Base-by-base conservation (phyloP, 176 grass and related monocot species). In the Typha latifolia region DNA sequence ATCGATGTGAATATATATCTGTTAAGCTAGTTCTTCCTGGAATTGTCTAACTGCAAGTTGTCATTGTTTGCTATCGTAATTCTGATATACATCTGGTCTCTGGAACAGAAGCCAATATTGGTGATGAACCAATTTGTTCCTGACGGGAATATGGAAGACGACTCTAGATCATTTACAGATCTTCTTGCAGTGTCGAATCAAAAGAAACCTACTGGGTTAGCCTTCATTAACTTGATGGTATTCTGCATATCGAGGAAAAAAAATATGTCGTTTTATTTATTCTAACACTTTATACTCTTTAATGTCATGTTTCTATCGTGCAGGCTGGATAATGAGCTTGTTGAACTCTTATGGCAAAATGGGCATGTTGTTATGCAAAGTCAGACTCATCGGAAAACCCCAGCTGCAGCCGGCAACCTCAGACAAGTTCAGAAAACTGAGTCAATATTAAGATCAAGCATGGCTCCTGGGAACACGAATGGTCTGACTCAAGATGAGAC, bases 341-440 rank as follows among this genome's bases (percentile, higher is more conserved):
- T 94, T 34, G 95, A 99, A 67, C 71, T 99, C 6, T 32, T 99
- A 23, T 99, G 95, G 95, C 84, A 87, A 73, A 77, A 99, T 57
- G 86, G 89, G 3, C 76, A 51, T 11, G 72, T 92, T 27, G 75
- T 93, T 21, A 79, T 73, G 70, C 93, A 92, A 32, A 71, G 75
- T 27, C 81, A 87, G 69, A 81, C 69, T 67, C 78, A 81, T 66
- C 61, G 62, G 20, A 69, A 59, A 61, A n/a, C 29, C 14, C 21
- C 71, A 10, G 50, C 32, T 1, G 32, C n/a, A 48, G 1, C 52
- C 61, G 3, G 12, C 8, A 49, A 75, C 10, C 16, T 67, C 15
- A 67, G 29, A 15, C 73, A 76, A 32, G 11, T 4, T 19, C 27
- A 43, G 14, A 67, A 49, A 29, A 4, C 49, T 12, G 82, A 75